Percentiles rank a stretch among this genome's conserved stretches.
Evolutionary conservation across 208 protist species (phyloP).

Genomic region (Trypanosoma melophagium): DNA sequence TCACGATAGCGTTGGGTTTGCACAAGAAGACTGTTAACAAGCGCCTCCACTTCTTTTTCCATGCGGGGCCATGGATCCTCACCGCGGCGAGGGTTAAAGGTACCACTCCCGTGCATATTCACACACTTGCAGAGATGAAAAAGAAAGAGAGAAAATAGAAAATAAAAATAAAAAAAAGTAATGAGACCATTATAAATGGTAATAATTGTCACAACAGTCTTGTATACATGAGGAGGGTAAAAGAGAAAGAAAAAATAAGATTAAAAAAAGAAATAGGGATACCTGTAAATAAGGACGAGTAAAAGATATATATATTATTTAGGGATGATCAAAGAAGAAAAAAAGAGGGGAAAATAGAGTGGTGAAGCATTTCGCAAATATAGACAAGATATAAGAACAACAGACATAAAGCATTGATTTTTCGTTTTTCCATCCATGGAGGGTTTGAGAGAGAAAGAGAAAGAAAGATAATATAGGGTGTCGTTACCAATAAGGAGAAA

Average conservation of each 20-base stretch:
- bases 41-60: constrained; percentile 72
- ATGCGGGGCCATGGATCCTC: constrained; percentile 85
- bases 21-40: constrained; percentile 60
- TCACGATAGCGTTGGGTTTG: constrained; percentile 63
- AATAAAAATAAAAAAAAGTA: constrained; percentile 19
- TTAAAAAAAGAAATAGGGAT: neutral
- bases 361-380: neutral
- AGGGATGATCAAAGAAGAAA: too few species aligned
- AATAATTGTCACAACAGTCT: neutral
- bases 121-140: neutral
- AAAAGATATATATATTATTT: constrained; percentile 12
- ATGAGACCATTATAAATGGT: neutral
- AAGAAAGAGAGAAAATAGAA: constrained; percentile 7
- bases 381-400: neutral
- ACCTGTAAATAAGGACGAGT: neutral
- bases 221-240: constrained; percentile 6
- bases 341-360: neutral
- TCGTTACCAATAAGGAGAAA: too few species aligned
- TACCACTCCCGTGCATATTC: constrained; percentile 1
- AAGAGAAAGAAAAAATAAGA: neutral
- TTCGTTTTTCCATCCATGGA: too few species aligned
- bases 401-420: too few species aligned
- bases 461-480: neutral
- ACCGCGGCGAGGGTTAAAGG: constrained; percentile 22
- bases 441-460: neutral